Evolutionary conservation across 2,329 filamentous ascomycete species (phyloP).

Genomic region (Emmonsiellopsis sp.): DNA sequence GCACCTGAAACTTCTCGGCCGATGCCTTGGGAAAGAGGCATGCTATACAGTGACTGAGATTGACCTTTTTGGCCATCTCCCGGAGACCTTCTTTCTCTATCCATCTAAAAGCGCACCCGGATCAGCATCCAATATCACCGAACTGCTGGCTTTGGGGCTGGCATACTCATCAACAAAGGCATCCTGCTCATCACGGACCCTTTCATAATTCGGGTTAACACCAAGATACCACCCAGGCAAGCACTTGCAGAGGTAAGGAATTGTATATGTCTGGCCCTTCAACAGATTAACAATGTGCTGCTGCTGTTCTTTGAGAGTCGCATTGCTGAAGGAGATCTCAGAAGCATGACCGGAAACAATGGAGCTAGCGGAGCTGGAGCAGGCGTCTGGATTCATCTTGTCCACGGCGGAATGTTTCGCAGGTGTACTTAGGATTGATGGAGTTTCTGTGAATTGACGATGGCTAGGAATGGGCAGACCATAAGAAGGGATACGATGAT

Average conservation of each 20-base stretch:
- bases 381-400: not conserved
- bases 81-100: slow-evolving; percentile 5
- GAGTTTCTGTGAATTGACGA: not conserved
- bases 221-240: slow-evolving; percentile 6
- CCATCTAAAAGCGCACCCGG: slow-evolving; percentile 1
- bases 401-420: too few relatives aligned
- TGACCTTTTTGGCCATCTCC: slow-evolving; percentile 8
- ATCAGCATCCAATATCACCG: not conserved
- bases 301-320: not conserved
- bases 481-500: too few relatives aligned
- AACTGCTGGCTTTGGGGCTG: not conserved
- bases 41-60: slow-evolving; percentile 6
- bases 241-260: slow-evolving; percentile 3
- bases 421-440: not conserved
- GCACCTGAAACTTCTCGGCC: slow-evolving; percentile 2
- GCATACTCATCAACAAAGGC: slow-evolving; percentile 4
- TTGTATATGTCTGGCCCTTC: slow-evolving; percentile 5
- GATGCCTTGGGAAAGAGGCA: slow-evolving; percentile 8
- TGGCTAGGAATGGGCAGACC: too few relatives aligned
- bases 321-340: not conserved
- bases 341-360: not conserved
- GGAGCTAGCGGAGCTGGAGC: not conserved
- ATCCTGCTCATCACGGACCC: not conserved
- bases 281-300: slow-evolving; percentile 4
- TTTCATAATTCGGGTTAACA: slow-evolving; percentile 6